These are phyloP conservation scores for Rhizoclosmatium sp. DNA, from an alignment of 192 early-diverging fungal genomes.

Conservation along the genomic window DNA sequence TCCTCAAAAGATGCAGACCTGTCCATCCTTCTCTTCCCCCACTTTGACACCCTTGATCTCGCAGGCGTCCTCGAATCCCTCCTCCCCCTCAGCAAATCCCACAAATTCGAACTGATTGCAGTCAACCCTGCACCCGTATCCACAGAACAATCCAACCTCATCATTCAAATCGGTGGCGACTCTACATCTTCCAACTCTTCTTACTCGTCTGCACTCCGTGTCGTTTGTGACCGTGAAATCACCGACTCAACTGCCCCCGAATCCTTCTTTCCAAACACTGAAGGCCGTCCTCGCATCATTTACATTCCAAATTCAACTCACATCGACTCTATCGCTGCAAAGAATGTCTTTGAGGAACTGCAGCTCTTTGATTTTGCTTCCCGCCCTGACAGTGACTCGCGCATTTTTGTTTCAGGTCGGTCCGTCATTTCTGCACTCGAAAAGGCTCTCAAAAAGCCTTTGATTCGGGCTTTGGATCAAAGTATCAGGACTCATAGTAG, in stretches of 20 bases:
- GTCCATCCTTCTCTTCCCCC: constrained; percentile 1
- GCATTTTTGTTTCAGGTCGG: not conserved
- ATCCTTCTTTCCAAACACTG: not conserved
- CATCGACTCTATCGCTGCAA: not conserved
- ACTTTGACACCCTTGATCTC: constrained; percentile 24
- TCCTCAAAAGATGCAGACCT: constrained; percentile 2
- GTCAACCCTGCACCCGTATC: not conserved
- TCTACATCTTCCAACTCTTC: not conserved
- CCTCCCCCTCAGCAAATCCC: not conserved
- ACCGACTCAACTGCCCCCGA: not conserved
- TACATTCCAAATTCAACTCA: constrained; percentile 2
- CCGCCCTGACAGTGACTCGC: not conserved
- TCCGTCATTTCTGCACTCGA: not conserved
- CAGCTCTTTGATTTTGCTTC: not conserved
- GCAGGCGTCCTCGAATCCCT: constrained; percentile 17
- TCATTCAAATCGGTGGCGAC: constrained; percentile 1
- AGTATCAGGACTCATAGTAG: not conserved
- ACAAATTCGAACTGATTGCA: constrained; percentile 13
- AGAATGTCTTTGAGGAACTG: not conserved
- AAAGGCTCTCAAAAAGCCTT: no score
- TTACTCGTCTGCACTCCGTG: not conserved
- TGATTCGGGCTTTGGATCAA: not conserved
- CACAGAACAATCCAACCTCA: not conserved
- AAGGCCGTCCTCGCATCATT: not conserved
- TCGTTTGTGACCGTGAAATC: not conserved